Percentiles rank a stretch among this genome's conserved stretches.
phyloP scores from a whole-genome alignment of 1,139 yeast species.

The Saccharomyces pastorianus region DNA sequence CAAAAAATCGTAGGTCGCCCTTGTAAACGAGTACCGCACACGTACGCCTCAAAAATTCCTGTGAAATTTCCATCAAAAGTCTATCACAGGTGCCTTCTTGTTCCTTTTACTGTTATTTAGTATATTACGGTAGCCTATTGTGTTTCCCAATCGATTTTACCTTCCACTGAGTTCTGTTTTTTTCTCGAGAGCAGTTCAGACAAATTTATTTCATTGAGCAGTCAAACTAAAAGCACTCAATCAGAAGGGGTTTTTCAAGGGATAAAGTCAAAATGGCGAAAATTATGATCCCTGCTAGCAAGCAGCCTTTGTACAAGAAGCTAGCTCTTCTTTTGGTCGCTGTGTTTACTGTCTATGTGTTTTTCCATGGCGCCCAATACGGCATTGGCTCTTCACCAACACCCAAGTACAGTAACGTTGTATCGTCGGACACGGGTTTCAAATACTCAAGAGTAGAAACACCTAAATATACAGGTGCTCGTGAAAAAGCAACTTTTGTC shows the following conservation, averaged over 20 bases:
- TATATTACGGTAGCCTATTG: not conserved
- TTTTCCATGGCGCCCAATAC: constrained; percentile 5
- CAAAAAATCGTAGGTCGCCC: not conserved
- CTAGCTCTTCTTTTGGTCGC: constrained; percentile 7
- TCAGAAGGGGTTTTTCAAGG: not conserved
- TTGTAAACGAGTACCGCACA: not conserved
- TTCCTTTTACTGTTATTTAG: not conserved
- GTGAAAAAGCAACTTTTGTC: constrained; percentile 61
- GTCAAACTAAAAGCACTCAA: not conserved
- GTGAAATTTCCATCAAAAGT: not conserved
- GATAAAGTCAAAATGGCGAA: constrained; percentile 5
- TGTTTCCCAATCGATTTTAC: not conserved
- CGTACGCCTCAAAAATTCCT: not conserved
- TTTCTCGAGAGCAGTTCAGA: not conserved
- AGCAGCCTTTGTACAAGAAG: constrained; percentile 8
- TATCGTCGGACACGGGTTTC: constrained; percentile 10
- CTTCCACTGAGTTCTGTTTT: not conserved
- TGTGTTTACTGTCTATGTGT: constrained; percentile 5
- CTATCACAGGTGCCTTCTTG: not conserved
- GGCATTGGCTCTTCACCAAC: not conserved
- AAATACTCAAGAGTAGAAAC: constrained; percentile 14
- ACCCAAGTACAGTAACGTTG: not conserved
- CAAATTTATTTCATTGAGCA: not conserved
- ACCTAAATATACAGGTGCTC: constrained; percentile 15
- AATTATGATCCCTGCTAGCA: constrained; percentile 5